Base-by-base conservation (phyloP, 805 yeast genomes). In the Saccharomycopsis fodiens region DNA sequence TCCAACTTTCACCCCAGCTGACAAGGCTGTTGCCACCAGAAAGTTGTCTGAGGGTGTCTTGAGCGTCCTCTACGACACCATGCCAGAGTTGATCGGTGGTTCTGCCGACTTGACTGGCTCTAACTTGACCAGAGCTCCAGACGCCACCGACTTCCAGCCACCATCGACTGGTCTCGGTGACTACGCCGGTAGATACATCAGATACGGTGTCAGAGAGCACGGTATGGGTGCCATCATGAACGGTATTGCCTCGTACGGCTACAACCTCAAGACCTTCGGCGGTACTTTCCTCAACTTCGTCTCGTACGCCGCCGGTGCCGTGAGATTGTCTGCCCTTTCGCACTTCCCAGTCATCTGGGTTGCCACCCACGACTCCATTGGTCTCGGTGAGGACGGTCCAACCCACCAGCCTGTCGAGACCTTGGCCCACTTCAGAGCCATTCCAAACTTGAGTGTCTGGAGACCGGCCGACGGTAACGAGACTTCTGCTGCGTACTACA, bases 191-290 rank as follows among this genome's bases (percentile, higher is more conserved):
- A 82, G 96, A 65, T 91, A 91, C 74, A 74, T 91, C 68, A 83
- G 97, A 73, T 91, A 82, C 67, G 98, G 98, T 81, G 96, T 91
- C 55, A 84, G 98, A 72, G 98, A 91, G 76, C 97, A 93, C 70
- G 97, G 86, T 67, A 88, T 91, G 97, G 96, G 96, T 72, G 96
- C 97, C 55, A 84, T 89, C 66, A 76, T 89, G 79, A 91, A 93
- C 71, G 98, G 98, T 82, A 84, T 91, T 58, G 75, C 93, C 50
- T 97, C 96, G 46, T 91, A 70, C 62, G 81, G 81, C 54, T 85
- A 84, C 54, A 86, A 85, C 72, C 79, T 73, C 76, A 84, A 81
- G 68, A 82, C 88, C 58, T 89, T 81, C 72, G 96, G 96, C 67
- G 97, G 96, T 70, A 91, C 98, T 62, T 91, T 91, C 88, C 76